Base-by-base conservation (phyloP, 352 stramenopile species). In the Blastocystis sp. region DNA sequence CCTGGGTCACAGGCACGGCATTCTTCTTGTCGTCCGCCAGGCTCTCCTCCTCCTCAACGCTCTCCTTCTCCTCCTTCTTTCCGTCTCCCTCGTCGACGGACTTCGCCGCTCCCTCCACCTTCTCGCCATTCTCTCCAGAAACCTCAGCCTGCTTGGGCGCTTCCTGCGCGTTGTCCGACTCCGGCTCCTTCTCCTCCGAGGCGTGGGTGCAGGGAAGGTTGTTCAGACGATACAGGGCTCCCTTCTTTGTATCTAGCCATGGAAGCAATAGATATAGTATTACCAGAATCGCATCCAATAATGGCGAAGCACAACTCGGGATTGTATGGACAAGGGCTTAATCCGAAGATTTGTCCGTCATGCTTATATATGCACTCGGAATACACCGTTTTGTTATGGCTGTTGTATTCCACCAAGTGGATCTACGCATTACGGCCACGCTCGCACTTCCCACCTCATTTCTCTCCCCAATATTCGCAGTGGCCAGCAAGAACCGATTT, bases 341-440 rank as follows among this genome's bases (percentile, higher is more conserved):
- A 63, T 81, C 70, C 70, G 42, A 81, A 81, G 45, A 81, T 81
- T 42, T 81, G 70, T 28, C 70, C 70, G 28, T 81, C 65, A 42
- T 81, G 70, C 21, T 81, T 81, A 63, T 81, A 81, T 45, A 81
- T 81, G 19, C 45, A 57, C 59, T 81, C 70, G 63, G 70, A 81
- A 40, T 63, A 81, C 21, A 81, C 70, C 34, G 40, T 81, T 38
- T 57, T 21, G 42, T 66, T 81, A 43, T 60, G 24, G 43, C 45
- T 45, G 65, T 81, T 81, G 48, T 81, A 81, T 60, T 81, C 70
- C 28, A 81, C 70, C 11, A 81, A 21, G 54, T 81, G 70, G 28
- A 81, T 81, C 70, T 81, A 42, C 11, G 65, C 14, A 43, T 63
- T 2, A 64, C 38, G 4, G 48, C 21, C 3, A 64, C 0, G 40